Evolutionary conservation across 2,329 filamentous ascomycete species (phyloP), one percentile per base, ranked within the genome.

Genomic region (Dactylella cylindrospora): DNA sequence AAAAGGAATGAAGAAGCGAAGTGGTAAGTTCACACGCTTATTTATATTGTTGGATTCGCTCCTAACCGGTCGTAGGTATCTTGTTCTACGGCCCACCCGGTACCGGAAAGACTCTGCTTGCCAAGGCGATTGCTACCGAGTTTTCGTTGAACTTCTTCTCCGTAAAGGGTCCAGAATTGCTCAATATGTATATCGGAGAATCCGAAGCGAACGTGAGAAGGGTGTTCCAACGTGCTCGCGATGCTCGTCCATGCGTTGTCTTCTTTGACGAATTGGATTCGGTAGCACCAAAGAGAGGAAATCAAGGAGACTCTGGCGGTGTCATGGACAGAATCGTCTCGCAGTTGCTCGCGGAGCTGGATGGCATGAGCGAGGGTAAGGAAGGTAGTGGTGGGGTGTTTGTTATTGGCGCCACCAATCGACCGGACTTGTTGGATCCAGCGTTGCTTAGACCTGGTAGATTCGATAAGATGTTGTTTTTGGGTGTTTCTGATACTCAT

Each of bases 271-370:
- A 95, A 72, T 73, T 95, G 67, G 90, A 95, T 73, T 93, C 88
- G 0, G 91, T 97, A 1, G 91, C 93, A 3, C 93, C 93, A 0
- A 97, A 97, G 76, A 81, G 93, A 74, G 93, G 93, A 29, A 97
- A 97, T 70, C 91, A 97, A 73, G 93, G 93, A 41, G 93, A 97
- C 70, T 95, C 89, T 66, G 91, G 93, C 54, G 93, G 93, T 70
- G 93, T 97, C 52, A 97, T 97, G 91, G 93, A 97, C 72, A 84
- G 93, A 51, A 97, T 97, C 67, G 91, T 98, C 45, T 93, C 86
- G 60, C 93, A 97, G 75, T 77, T 98, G 36, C 80, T 98, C 8
- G 93, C 93, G 0, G 93, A 98, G 74, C 78, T 98, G 17, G 93
- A 98, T 71, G 93, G 93, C 45, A 98, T 98, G 93, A 96, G 90